Base-by-base conservation (phyloP, 2,329 filamentous ascomycete genomes). In the Juglanconis sp. region DNA sequence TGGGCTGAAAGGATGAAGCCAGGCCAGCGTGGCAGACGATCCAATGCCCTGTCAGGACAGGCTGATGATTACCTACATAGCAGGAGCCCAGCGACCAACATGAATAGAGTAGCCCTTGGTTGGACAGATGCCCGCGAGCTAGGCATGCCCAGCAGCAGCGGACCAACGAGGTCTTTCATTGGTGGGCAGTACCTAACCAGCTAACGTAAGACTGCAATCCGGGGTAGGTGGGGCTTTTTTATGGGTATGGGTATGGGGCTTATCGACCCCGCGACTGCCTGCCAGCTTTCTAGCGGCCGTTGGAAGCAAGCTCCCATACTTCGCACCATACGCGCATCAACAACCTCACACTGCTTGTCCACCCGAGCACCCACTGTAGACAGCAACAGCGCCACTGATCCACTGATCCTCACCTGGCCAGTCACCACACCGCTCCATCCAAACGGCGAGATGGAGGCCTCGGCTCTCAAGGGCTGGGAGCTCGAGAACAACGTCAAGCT, bases 401-500 rank as follows among this genome's bases (percentile, higher is more conserved):
- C 36, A 38, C 7, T 17, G 5, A 53, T 2, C 8, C 34, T 17
- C 50, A 59, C 36, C 52, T 31, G n/a, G 31, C 36, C 1, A 9
- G 31, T 9, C 3, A 10, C 17, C 34, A 38, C 38, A 36, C n/a
- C 13, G 34, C 24, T 11, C 36, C 6, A 30, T 40, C 42, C 34
- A 15, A 49, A 24, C 24, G 40, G 57, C 38, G 50, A 58, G 46
- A 63, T 63, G 61, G 58, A 63, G 38, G 57, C 57, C 57, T 52
- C 30, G 24, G 55, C 58, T 50, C 61, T 63, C 38, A 61, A 61
- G 15, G 61, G 53, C 51, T 63, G 61, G 61, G 94, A 96, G 82
- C 85, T 95, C 71, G 91, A 96, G 73, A 96, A 96, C 75, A 87
- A 89, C 63, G 80, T 92, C 76, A 84, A 88, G 72, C 85, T 97